Percentiles rank a stretch among this genome's conserved stretches.
Conservation (phyloP, 192 early-diverging fungal species). For the Gonapodya sp. region DNA sequence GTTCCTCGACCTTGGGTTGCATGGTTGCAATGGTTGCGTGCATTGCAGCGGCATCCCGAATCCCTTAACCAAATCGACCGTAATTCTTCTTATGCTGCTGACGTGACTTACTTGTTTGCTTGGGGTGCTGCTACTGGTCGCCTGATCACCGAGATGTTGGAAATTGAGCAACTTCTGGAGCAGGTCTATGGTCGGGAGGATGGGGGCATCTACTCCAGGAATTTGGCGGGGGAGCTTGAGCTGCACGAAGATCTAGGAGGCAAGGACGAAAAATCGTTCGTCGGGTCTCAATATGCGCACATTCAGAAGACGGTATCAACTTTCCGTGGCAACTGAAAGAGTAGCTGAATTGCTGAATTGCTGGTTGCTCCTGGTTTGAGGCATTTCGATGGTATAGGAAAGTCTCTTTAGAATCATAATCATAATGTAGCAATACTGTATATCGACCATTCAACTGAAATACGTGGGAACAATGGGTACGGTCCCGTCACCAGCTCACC, state of each 20-base stretch:
- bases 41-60: neutral
- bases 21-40: neutral
- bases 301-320: too few relatives aligned
- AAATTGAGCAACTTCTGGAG: neutral
- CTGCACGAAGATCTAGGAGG: neutral
- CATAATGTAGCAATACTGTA: neutral
- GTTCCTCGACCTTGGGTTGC: neutral
- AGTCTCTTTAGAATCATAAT: neutral
- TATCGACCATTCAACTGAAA: constrained; percentile 5
- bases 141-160: neutral
- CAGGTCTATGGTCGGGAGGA: neutral
- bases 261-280: neutral
- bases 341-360: too few relatives aligned
- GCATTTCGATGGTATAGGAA: too few relatives aligned
- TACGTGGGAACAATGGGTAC: neutral
- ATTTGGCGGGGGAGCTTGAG: neutral
- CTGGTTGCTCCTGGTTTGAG: too few relatives aligned
- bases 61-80: neutral
- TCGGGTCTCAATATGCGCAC: neutral
- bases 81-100: neutral
- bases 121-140: neutral
- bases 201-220: neutral
- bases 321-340: too few relatives aligned
- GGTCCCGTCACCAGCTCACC: constrained; percentile 42
- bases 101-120: neutral